Evolutionary conservation across 129 eudicot genomes (phyloP).

Genomic region (Kitagawia praeruptora): DNA sequence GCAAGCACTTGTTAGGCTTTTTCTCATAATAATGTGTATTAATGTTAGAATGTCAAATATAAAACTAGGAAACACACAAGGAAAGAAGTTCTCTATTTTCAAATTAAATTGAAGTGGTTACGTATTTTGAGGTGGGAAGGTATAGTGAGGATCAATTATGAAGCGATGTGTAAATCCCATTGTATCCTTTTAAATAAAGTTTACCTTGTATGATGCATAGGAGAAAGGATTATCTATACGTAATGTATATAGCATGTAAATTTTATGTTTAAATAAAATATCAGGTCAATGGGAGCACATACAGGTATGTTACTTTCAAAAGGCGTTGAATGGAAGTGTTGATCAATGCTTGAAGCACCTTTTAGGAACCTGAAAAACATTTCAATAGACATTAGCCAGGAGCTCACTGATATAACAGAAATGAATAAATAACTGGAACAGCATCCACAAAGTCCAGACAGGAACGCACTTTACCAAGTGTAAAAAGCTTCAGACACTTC

Average conservation of each 20-base stretch:
- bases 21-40: neutral
- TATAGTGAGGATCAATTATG: neutral
- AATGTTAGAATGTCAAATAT: neutral
- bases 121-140: neutral
- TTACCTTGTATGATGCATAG: neutral
- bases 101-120: neutral
- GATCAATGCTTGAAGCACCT: slow-evolving; percentile 95
- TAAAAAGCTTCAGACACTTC: neutral
- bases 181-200: neutral
- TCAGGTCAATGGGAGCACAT: slow-evolving; percentile 14
- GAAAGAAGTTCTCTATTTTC: neutral
- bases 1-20: neutral
- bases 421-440: neutral
- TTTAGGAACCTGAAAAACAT: slow-evolving; percentile 51
- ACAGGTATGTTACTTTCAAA: slow-evolving; percentile 82
- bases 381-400: neutral
- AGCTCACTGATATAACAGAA: neutral
- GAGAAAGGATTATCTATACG: neutral
- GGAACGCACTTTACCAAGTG: neutral
- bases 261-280: neutral
- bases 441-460: neutral
- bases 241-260: neutral
- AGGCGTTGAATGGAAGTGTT: slow-evolving; percentile 75
- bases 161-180: neutral
- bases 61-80: neutral